Conservation (phyloP, 257 asterid species). For the Fraxinus pennsylvanica region DNA sequence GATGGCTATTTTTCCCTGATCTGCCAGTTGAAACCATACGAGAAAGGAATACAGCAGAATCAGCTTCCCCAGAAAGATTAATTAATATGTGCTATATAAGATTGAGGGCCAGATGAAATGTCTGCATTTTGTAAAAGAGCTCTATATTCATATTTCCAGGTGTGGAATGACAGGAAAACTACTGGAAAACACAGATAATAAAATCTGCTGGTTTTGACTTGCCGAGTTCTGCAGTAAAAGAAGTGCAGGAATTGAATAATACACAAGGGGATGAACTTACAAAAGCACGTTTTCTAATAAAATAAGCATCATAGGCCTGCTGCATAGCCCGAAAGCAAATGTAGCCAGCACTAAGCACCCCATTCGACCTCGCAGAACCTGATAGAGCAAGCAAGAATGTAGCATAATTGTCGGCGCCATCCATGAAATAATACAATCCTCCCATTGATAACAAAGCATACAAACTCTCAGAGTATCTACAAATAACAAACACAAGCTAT, state of each 20-base stretch:
- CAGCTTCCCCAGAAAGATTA: background rate
- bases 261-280: conserved; percentile 45
- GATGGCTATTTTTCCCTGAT: background rate
- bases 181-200: background rate
- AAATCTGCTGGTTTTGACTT: background rate
- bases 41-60: background rate
- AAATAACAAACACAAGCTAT: conserved; percentile 22
- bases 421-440: conserved; percentile 65
- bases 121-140: background rate
- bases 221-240: background rate
- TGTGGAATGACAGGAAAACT: background rate
- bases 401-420: conserved; percentile 50
- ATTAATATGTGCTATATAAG: background rate
- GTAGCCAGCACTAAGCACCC: conserved; percentile 87
- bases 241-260: background rate
- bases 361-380: conserved; percentile 86
- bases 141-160: background rate
- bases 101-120: background rate
- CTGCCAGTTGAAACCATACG: background rate
- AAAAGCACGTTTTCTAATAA: conserved; percentile 39
- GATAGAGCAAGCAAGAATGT: conserved; percentile 77
- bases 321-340: conserved; percentile 71
- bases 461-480: conserved; percentile 91
- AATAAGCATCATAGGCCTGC: conserved; percentile 49
- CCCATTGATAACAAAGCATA: conserved; percentile 78